phyloP scores from a whole-genome alignment of 2,329 filamentous ascomycete species.

The Alternaria metachromatica region DNA sequence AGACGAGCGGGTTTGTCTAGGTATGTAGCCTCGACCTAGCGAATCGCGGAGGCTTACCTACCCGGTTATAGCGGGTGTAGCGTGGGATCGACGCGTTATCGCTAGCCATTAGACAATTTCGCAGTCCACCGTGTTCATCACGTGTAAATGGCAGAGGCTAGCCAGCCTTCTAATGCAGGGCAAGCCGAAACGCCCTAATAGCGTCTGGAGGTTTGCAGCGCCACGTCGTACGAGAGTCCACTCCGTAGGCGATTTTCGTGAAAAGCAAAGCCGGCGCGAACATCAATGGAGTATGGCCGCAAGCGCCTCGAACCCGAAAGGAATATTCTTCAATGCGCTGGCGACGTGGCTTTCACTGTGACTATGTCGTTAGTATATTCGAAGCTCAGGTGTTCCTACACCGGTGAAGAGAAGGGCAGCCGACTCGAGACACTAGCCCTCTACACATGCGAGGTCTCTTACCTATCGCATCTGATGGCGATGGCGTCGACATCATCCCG shows the following conservation, averaged over 20 bases:
- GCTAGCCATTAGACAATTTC: background rate
- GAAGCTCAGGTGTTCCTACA: background rate
- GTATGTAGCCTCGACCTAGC: background rate
- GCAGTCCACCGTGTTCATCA: background rate
- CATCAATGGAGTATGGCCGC: background rate
- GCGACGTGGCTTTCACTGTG: background rate
- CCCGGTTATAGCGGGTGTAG: background rate
- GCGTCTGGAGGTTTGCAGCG: background rate
- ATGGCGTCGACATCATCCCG: background rate
- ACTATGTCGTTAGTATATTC: background rate
- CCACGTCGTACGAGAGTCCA: conserved; percentile 4
- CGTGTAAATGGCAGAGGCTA: background rate
- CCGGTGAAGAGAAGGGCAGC: background rate
- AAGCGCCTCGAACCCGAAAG: background rate
- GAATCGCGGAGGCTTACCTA: background rate
- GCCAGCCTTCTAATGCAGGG: conserved; percentile 5
- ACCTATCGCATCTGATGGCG: background rate
- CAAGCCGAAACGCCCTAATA: background rate
- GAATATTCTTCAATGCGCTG: background rate
- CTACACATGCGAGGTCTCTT: background rate
- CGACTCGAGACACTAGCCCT: background rate
- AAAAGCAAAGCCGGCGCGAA: conserved; percentile 4
- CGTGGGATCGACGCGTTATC: conserved; percentile 1
- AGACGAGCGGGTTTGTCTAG: background rate
- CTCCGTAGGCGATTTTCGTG: conserved; percentile 1